Evolutionary conservation across 2,329 filamentous ascomycete species (phyloP), one percentile per base, ranked within the genome.

Genomic region (Colletotrichum sp.): DNA sequence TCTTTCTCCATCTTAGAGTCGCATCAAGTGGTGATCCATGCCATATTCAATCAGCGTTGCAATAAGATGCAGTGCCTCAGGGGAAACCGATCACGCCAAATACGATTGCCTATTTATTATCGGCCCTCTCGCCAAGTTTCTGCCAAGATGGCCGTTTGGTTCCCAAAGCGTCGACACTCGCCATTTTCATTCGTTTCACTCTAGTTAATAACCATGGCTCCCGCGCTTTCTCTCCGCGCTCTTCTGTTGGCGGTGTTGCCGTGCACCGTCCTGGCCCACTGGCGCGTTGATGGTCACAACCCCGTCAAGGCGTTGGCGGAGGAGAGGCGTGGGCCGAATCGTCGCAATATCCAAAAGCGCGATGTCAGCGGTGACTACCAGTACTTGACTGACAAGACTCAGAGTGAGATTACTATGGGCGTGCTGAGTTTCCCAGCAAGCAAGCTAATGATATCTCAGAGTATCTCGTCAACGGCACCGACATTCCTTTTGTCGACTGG

Each of bases 401-500:
- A 63, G n/a, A 72, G 72, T 75, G 5, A 66, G 8, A 36, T 6
- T 24, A 0, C 0, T 1, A 12, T 24, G 9, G n/a, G 7, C 4
- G 7, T 34, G 1, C 16, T n/a, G 3, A 26, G 2, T 4, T 10
- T 21, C 30, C 0, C 26, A 16, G 55, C 0, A 0, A 28, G 10
- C 8, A 4, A n/a, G 74, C 77, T 28, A 64, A n/a, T 10, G 16
- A 26, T n/a, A 0, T 24, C 2, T 16, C 9, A 93, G 91, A 89
- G 78, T 94, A 92, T 77, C 89, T 88, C 21, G 91, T 95, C 57
- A 90, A 95, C 79, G 92, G 93, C 3, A 89, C 87, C 3, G 87
- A 84, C 1, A 90, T 95, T 68, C 94, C 94, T 0, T 92, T 95
- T n/a, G 92, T 95, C 1, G 81, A 89, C 39, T 96, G 94, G 77